phyloP scores from a whole-genome alignment of 2,329 filamentous ascomycete species.

The Penicillium palitans region DNA sequence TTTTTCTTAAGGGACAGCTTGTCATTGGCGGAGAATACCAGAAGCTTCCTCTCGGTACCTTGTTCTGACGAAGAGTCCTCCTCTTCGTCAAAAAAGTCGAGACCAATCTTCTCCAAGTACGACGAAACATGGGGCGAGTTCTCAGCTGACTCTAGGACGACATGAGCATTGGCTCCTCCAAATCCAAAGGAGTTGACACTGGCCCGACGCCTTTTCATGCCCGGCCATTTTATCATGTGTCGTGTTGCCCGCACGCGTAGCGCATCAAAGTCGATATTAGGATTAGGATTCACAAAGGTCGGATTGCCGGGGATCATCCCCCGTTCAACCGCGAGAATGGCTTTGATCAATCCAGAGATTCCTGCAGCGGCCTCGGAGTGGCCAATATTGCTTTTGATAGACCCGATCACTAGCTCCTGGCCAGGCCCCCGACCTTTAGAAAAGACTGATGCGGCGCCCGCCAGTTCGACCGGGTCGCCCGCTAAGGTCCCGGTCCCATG shows the following conservation, averaged over 20 bases:
- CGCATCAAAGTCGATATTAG: not conserved
- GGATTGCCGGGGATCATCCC: not conserved
- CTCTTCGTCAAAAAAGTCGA: not conserved
- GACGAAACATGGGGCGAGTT: too few species aligned
- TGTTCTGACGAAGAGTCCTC: not conserved
- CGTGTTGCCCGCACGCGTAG: not conserved
- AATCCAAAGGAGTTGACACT: slow-evolving; percentile 25
- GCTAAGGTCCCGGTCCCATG: not conserved
- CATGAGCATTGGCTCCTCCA: slow-evolving; percentile 17
- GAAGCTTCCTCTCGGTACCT: too few species aligned
- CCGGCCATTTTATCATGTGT: not conserved
- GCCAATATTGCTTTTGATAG: not conserved
- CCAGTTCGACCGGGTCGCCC: not conserved
- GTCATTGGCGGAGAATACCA: too few species aligned
- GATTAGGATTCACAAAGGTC: not conserved
- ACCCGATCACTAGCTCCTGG: not conserved
- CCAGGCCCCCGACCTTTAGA: not conserved
- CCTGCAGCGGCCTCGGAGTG: not conserved
- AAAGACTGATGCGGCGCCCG: not conserved
- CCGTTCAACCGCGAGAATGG: not conserved
- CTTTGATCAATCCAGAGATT: not conserved
- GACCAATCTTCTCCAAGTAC: too few species aligned
- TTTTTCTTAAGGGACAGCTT: too few species aligned
- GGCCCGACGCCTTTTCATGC: not conserved
- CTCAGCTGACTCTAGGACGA: slow-evolving; percentile 8